phyloP scores from a whole-genome alignment of 163 green algal genomes.

The Chloroidium sp. region DNA sequence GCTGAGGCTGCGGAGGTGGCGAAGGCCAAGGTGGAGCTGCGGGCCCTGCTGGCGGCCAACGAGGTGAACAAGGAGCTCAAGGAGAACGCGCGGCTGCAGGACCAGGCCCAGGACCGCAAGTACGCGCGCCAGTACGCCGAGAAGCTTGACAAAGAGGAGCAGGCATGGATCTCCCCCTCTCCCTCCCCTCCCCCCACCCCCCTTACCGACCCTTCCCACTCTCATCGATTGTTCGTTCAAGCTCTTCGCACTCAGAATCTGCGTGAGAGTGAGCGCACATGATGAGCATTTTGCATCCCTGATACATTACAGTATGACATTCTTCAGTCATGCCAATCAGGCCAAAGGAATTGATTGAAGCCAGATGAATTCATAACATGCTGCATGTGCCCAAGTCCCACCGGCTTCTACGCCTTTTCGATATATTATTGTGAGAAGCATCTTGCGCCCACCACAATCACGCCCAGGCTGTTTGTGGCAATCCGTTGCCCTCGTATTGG shows the following conservation, averaged over 20 bases:
- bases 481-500: no score
- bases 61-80: neutral
- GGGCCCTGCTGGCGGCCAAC: constrained; percentile 3
- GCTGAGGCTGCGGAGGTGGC: neutral
- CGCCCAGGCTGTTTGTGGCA: no score
- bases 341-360: no score
- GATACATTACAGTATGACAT: no score
- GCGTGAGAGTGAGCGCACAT: neutral
- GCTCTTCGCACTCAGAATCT: neutral
- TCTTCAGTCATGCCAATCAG: no score
- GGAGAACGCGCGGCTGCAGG: neutral
- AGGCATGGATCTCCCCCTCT: neutral
- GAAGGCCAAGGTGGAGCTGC: neutral
- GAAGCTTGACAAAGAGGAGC: neutral
- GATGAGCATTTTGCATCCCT: neutral
- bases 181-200: neutral
- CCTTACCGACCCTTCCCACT: neutral
- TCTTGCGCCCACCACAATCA: no score
- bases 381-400: no score
- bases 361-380: no score
- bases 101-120: neutral
- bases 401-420: no score
- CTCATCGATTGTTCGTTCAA: neutral
- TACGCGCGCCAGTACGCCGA: neutral
- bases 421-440: no score